Base-by-base conservation (phyloP, 257 asterid genomes). In the Ilex asprella region DNA sequence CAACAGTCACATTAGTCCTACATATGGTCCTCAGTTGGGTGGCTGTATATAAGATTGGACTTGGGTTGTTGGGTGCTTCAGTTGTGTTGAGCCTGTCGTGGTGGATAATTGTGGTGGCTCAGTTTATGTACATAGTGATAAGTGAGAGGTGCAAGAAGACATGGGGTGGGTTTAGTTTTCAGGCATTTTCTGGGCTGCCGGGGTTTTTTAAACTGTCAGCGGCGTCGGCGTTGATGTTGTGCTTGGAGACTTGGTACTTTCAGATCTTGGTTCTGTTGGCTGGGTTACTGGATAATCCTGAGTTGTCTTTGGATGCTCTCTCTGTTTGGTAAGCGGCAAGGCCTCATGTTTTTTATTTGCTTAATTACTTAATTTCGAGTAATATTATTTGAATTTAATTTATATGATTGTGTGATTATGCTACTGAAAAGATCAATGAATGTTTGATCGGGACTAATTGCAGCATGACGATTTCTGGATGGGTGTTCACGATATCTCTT, bases 191-290 rank as follows among this genome's bases (percentile, higher is more conserved):
- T 32, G 61, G 61, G n/a, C 44, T 56, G 3, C 31, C 57, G 55
- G 65, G 30, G 10, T 64, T 70, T 53, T 51, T 63, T 15, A 62
- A 63, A 29, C 39, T 69, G 30, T 69, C 74, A 0, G 59, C 64
- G 4, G 74, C 69, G 5, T 70, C 75, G 0, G 75, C 66, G 9
- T 70, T 70, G 16, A 70, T 70, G 75, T 10, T 58, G 41, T 70
- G 70, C 21, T 58, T 70, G 60, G 75, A 70, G 41, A 57, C 65
- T 3, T 70, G 75, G 70, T 70, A 70, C 62, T 70, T 63, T 59
- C 75, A 70, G 15, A 59, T 70, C 51, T 44, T 58, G 29, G 66
- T 70, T 58, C 30, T 70, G 15, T 8, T 70, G 27, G 75, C 75
- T 39, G 75, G 75, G 12, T 50, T 63, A 66, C 75, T 70, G 2